Evolutionary conservation across 2,329 filamentous ascomycete genomes (phyloP).

Genomic region (Penicillium sp.): DNA sequence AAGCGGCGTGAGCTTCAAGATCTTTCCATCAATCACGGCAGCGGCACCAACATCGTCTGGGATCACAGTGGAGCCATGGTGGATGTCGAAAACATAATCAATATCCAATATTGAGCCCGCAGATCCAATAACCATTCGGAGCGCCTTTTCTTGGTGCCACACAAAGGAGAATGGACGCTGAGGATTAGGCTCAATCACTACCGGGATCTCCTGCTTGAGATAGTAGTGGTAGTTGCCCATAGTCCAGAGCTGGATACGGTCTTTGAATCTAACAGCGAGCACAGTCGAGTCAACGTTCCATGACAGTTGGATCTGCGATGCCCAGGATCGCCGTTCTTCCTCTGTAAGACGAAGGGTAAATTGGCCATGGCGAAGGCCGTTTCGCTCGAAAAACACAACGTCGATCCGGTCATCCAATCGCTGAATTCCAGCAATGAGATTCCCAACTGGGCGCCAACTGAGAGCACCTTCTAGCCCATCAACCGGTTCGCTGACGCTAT

Average conservation of each 20-base stretch:
- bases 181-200: slow-evolving; percentile 29
- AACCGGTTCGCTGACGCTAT: slow-evolving; percentile 91
- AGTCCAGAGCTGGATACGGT: slow-evolving; percentile 88
- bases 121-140: slow-evolving; percentile 60
- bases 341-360: slow-evolving; percentile 70
- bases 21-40: slow-evolving; percentile 76
- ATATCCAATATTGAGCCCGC: slow-evolving; percentile 52
- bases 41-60: slow-evolving; percentile 75
- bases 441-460: slow-evolving; percentile 88
- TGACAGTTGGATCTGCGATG: slow-evolving; percentile 60
- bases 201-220: slow-evolving; percentile 78
- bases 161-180: slow-evolving; percentile 31
- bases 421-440: slow-evolving; percentile 83
- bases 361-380: slow-evolving; percentile 92
- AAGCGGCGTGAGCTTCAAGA: slow-evolving; percentile 78
- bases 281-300: slow-evolving; percentile 95
- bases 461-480: slow-evolving; percentile 82
- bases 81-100: slow-evolving; percentile 64
- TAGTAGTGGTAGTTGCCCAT: slow-evolving; percentile 99
- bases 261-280: slow-evolving; percentile 70
- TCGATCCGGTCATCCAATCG: slow-evolving; percentile 64
- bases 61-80: slow-evolving; percentile 63
- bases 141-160: slow-evolving; percentile 84
- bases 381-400: slow-evolving; percentile 93
- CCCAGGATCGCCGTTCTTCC: slow-evolving; percentile 53